phyloP scores from a whole-genome alignment of 108 stramenopile species.

The Bacterosira constricta region DNA sequence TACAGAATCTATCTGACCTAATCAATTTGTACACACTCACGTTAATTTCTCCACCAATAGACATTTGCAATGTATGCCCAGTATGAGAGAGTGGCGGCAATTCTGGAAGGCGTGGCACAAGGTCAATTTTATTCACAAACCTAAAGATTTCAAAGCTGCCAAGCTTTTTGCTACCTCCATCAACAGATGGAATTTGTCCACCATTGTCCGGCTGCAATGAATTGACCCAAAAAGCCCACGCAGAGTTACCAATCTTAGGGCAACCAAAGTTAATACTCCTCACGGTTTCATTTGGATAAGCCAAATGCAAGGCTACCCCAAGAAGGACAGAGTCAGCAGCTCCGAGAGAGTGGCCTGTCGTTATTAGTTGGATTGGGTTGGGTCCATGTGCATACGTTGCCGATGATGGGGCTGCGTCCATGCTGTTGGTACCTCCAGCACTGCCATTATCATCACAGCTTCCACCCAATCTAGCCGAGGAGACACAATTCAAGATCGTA shows the following conservation, averaged over 20 bases:
- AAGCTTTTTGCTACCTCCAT: slow-evolving; percentile 9
- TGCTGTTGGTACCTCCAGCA: not conserved
- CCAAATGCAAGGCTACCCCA: slow-evolving; percentile 61
- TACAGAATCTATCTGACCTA: too few species aligned
- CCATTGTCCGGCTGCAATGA: slow-evolving; percentile 32
- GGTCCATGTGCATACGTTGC: too few species aligned
- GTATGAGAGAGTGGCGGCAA: slow-evolving; percentile 63
- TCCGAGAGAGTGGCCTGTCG: slow-evolving; percentile 82
- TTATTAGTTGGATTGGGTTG: slow-evolving; percentile 59
- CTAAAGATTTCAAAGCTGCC: slow-evolving; percentile 32
- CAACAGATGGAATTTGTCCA: slow-evolving; percentile 39
- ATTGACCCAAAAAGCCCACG: slow-evolving; percentile 60
- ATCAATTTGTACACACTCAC: slow-evolving; percentile 5
- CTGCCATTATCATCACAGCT: slow-evolving; percentile 12
- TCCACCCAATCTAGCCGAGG: slow-evolving; percentile 48
- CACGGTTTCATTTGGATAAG: slow-evolving; percentile 33
- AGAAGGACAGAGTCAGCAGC: slow-evolving; percentile 76
- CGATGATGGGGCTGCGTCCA: not conserved
- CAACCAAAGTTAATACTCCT: slow-evolving; percentile 81
- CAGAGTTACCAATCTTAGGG: slow-evolving; percentile 72
- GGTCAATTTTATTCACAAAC: slow-evolving; percentile 72
- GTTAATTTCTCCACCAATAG: slow-evolving; percentile 27
- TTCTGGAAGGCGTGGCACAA: slow-evolving; percentile 80
- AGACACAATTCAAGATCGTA: slow-evolving; percentile 24
- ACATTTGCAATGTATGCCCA: slow-evolving; percentile 84